Base-by-base conservation (phyloP, 2,329 filamentous ascomycete species). In the Mollisiaceae sp. region DNA sequence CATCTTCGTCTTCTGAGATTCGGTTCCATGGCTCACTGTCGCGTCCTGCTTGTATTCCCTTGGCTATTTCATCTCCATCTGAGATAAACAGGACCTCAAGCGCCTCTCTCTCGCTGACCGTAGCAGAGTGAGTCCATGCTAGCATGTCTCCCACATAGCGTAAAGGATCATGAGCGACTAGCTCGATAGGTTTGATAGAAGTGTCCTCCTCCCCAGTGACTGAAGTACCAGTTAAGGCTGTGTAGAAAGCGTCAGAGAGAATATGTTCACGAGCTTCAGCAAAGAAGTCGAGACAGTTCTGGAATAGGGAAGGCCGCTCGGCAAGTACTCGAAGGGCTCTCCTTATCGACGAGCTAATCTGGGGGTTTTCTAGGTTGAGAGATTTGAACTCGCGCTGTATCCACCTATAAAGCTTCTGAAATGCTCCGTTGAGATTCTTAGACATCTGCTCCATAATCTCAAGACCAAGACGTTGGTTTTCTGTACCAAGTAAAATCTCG, bases 111-210 rank as follows among this genome's bases (percentile, higher is more conserved):
- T 99, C 95, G 38, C 94, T 96, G 0, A 99, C 95, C 0, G 94
- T 90, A 2, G 94, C 91, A 0, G 95, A 97, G 77, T 99, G 95
- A 6, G 91, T 89, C 95, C 95, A 99, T 5, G 95, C 95, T 15
- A 99, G 85, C 94, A 99, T 99, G 75, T 99, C 95, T 61, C 95
- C 93, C 2, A 96, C 89, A 77, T 98, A 98, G 22, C 95, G 88
- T 32, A 98, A 80, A 0, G 93, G 90, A 74, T 99, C 95, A 76
- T 98, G 94, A 0, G 95, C 94, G 12, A 90, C 91, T 72, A 98
- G 87, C 75, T 99, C 94, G 69, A 99, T 99, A 0, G 95, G 94
- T 75, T 98, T 97, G 41, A 90, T 82, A 2, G 85, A 85, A 27
- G 81, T 80, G 67, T 91, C 86, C 54, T 85, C 83, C 32, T 83